These are phyloP conservation scores for Monosporascus sp. DNA, from an alignment of 2,329 filamentous ascomycete genomes.

Conservation along the genomic window DNA sequence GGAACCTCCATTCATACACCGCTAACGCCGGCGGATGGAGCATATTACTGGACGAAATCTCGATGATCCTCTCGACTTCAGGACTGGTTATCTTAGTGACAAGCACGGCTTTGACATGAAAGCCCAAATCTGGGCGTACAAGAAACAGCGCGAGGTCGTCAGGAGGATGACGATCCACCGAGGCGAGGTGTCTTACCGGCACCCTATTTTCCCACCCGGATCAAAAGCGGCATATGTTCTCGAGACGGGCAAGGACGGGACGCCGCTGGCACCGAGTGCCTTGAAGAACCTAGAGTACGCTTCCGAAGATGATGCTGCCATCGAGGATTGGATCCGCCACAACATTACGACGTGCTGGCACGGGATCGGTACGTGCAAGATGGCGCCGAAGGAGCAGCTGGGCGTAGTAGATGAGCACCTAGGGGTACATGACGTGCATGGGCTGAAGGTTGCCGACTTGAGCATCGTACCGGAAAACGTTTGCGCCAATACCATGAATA, in stretches of 20 bases:
- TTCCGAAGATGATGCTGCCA: slow-evolving; percentile 35
- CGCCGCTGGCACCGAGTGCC: slow-evolving; percentile 2
- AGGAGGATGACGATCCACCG: slow-evolving; percentile 46
- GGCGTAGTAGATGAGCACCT: slow-evolving; percentile 32
- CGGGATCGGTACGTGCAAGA: slow-evolving; percentile 32
- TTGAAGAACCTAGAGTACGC: slow-evolving; percentile 38
- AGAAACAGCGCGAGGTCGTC: slow-evolving; percentile 52
- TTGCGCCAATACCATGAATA: slow-evolving; percentile 38
- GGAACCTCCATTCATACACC: background rate
- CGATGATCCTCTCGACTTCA: slow-evolving; percentile 43
- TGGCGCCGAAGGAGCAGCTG: slow-evolving; percentile 28
- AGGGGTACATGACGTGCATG: slow-evolving; percentile 30
- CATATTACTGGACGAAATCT: slow-evolving; percentile 43
- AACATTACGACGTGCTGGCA: slow-evolving; percentile 32
- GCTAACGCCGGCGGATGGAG: slow-evolving; percentile 22
- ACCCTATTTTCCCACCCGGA: slow-evolving; percentile 35
- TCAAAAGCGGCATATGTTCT: slow-evolving; percentile 25
- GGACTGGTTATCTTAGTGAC: slow-evolving; percentile 50
- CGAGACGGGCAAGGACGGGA: background rate
- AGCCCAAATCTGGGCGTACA: slow-evolving; percentile 58
- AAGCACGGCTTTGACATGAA: slow-evolving; percentile 41
- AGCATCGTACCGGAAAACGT: slow-evolving; percentile 26
- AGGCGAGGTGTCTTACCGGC: slow-evolving; percentile 35
- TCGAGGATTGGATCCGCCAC: slow-evolving; percentile 32
- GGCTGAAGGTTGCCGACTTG: slow-evolving; percentile 30